A percentile compares a stretch with the other conserved stretches of the same genome.
These are phyloP conservation scores for Odontarrhena argentea DNA, from an alignment of 345 rosid genomes.

Conservation along the genomic window DNA sequence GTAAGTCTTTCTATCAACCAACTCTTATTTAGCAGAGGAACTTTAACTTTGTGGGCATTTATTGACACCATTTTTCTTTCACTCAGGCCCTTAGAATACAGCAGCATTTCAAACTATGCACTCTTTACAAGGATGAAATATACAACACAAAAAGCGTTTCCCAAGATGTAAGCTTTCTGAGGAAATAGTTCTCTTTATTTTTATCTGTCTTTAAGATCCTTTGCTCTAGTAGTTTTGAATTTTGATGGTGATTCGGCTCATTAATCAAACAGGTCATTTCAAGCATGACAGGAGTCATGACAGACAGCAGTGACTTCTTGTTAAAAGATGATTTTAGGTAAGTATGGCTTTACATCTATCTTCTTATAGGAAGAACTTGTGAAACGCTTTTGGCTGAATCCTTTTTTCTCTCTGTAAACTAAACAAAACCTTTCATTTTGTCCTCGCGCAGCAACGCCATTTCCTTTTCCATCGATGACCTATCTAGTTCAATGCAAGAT, in stretches of 20 bases:
- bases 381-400: slow-evolving; percentile 1
- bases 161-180: slow-evolving; percentile 59
- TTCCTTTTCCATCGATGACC: slow-evolving; percentile 83
- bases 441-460: slow-evolving; percentile 48
- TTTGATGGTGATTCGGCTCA: slow-evolving; percentile 1
- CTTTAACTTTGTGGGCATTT: slow-evolving; percentile 22
- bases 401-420: slow-evolving; percentile 12
- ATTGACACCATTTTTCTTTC: background rate
- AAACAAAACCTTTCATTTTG: slow-evolving; percentile 20
- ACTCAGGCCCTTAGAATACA: slow-evolving; percentile 82
- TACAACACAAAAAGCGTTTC: slow-evolving; percentile 92
- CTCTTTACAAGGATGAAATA: slow-evolving; percentile 94
- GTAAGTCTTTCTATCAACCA: slow-evolving; percentile 44
- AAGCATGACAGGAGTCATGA: slow-evolving; percentile 92
- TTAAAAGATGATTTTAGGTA: slow-evolving; percentile 90
- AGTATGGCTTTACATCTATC: slow-evolving; percentile 20
- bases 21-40: slow-evolving; percentile 14
- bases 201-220: background rate
- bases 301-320: slow-evolving; percentile 83
- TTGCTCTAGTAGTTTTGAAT: slow-evolving; percentile 5
- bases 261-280: slow-evolving; percentile 67
- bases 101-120: slow-evolving; percentile 88
- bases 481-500: slow-evolving; percentile 76
- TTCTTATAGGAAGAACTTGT: slow-evolving; percentile 1
- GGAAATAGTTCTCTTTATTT: background rate